Base-by-base conservation (phyloP, 495 filamentous ascomycete genomes). In the Cercophora scortea region DNA sequence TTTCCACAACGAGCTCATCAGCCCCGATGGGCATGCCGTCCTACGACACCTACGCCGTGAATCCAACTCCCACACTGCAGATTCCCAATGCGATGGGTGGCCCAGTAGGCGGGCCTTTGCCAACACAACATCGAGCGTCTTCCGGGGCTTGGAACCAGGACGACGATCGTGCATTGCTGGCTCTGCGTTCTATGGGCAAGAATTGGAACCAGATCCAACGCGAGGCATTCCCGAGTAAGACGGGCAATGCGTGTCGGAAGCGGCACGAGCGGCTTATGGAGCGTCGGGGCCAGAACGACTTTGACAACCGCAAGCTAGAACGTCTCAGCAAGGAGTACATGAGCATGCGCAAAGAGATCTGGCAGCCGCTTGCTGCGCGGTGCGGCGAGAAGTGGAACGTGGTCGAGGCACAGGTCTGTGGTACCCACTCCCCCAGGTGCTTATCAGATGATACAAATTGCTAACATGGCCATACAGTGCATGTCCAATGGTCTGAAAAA, bases 221-320 rank as follows among this genome's bases (percentile, higher is more conserved):
- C 51, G 75, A 73, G 45, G 78, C 83, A 62, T 90, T 90, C 61
- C 85, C 83, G 4, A 70, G 66, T 59, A 90, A 89, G 70, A 84
- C 85, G 6, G 76, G 84, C 33, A 90, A 90, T 65, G 86, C 86
- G 32, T 90, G 86, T 68, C 84, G 86, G 13, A 90, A 90, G 63
- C 75, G 86, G 41, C 84, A 89, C 60, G 86, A 89, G 67, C 71
- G 86, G 17, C 67, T 89, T 52, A 82, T 89, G 78, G 84, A 87
- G 64, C 75, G 79, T 53, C 72, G 74, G 50, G 79, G 78, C 40
- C 72, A 76, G 44, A 83, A 85, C 55, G 81, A 84, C 52, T 89
- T 84, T 77, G 84, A 88, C 62, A 77, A 74, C 40, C 63, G 78
- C 46, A 86, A 83, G 70, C 70, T 87, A 4, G 83, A 88, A 59